Conservation (phyloP, 768 basidiomycete species). For the Boletus reticulatus region DNA sequence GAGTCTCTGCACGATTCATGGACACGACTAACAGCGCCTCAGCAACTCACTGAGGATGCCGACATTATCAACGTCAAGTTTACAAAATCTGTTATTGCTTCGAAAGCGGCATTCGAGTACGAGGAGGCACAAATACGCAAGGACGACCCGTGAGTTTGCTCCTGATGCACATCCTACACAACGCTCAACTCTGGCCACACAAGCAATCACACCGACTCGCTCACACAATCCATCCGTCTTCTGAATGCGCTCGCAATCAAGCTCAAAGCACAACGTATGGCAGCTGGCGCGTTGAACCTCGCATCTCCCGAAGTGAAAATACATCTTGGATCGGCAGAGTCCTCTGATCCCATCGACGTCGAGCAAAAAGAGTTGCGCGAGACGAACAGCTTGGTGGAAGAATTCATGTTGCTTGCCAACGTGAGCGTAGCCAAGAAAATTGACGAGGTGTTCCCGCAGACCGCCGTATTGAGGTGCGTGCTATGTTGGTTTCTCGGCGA, state of each 20-base stretch:
- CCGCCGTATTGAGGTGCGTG: constrained; percentile 80
- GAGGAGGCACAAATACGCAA: constrained; percentile 93
- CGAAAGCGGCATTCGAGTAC: constrained; percentile 96
- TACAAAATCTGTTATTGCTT: constrained; percentile 94
- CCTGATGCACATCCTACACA: background rate
- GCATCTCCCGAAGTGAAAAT: constrained; percentile 99
- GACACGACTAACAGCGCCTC: background rate
- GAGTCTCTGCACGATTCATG: constrained; percentile 5
- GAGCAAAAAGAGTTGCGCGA: constrained; percentile 91
- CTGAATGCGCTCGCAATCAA: constrained; percentile 86
- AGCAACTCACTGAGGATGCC: constrained; percentile 90
- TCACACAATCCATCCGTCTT: constrained; percentile 84
- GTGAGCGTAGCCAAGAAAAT: constrained; percentile 91
- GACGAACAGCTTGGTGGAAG: constrained; percentile 96
- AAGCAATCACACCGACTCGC: constrained; percentile 74
- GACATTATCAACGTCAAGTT: constrained; percentile 90
- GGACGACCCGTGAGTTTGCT: constrained; percentile 73
- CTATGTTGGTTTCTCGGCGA: background rate
- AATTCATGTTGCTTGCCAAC: constrained; percentile 98
- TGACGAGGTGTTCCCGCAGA: constrained; percentile 93
- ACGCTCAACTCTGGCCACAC: background rate
- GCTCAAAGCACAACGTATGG: constrained; percentile 84
- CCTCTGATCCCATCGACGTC: constrained; percentile 94
- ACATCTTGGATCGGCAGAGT: constrained; percentile 88
- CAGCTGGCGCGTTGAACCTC: constrained; percentile 94